Conservation (phyloP, 1,284 basidiomycete species). For the Coniferiporia sulphurascens region DNA sequence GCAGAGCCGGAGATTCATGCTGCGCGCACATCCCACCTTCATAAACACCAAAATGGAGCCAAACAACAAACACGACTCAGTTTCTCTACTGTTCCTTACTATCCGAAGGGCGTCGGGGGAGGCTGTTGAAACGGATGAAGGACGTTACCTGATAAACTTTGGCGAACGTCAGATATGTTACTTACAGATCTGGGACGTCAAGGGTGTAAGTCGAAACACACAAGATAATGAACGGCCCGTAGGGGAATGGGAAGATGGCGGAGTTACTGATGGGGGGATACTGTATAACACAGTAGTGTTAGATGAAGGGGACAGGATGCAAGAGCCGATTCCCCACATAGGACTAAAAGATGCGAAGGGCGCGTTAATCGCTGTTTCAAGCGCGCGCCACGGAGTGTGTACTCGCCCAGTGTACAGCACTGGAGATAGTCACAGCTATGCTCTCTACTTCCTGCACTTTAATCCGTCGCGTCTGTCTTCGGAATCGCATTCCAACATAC, state of each 20-base stretch:
- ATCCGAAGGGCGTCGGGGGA: slow-evolving; percentile 18
- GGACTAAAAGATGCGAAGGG: not conserved
- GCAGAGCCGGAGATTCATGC: slow-evolving; percentile 24
- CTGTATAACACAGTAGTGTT: no score
- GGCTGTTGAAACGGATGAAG: slow-evolving; percentile 2
- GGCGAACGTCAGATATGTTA: no score
- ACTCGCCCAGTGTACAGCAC: no score
- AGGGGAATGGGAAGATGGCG: no score
- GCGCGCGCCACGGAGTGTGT: no score
- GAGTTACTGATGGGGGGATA: no score
- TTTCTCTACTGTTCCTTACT: slow-evolving; percentile 41
- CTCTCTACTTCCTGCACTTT: slow-evolving; percentile 5
- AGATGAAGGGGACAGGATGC: slow-evolving; percentile 6
- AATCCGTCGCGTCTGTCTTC: not conserved
- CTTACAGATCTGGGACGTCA: no score
- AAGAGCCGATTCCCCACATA: not conserved
- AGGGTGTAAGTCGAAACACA: no score
- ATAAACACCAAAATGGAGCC: slow-evolving; percentile 18
- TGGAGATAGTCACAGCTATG: no score
- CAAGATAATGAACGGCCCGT: no score
- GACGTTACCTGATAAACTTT: slow-evolving; percentile 11
- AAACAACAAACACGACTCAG: no score
- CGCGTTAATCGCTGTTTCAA: slow-evolving; percentile 12
- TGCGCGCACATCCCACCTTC: not conserved
- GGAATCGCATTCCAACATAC: no score